Conservation (phyloP, 805 yeast genomes). For the Cyberlindnera petersonii region DNA sequence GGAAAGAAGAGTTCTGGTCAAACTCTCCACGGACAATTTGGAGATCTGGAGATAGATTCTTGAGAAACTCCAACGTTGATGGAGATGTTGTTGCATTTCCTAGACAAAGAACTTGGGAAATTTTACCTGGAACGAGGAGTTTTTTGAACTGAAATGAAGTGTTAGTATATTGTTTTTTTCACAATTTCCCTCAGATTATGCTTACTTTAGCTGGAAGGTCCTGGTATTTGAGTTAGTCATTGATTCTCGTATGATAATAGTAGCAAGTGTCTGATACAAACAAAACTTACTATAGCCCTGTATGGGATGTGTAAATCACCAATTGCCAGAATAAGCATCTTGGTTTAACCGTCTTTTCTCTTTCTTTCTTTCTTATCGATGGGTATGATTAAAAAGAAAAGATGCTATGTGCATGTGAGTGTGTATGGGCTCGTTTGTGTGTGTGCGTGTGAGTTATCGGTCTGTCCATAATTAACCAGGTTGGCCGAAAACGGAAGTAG, state of each 20-base stretch:
- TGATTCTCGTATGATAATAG: too few relatives aligned
- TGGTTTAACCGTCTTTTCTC: background rate
- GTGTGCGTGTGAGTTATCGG: background rate
- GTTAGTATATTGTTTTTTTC: background rate
- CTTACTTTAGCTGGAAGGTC: constrained; percentile 42
- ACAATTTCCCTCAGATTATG: too few relatives aligned
- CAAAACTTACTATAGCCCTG: constrained; percentile 55
- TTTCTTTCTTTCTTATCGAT: background rate
- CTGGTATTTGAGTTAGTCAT: too few relatives aligned
- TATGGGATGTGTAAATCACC: constrained; percentile 92
- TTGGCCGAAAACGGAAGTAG: too few relatives aligned
- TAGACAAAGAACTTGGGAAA: constrained; percentile 76
- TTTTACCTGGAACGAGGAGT: constrained; percentile 78
- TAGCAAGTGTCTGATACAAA: constrained; percentile 9
- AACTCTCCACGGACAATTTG: constrained; percentile 80
- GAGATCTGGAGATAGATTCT: constrained; percentile 65
- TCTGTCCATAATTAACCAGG: too few relatives aligned
- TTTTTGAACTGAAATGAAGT: constrained; percentile 52
- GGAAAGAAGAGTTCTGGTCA: constrained; percentile 52
- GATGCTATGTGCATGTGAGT: too few relatives aligned
- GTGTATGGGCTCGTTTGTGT: too few relatives aligned
- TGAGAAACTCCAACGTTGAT: constrained; percentile 59
- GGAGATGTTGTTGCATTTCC: constrained; percentile 78
- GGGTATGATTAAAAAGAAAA: too few relatives aligned
- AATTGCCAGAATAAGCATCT: constrained; percentile 72